Base-by-base conservation (phyloP, 345 rosid species). In the Hibiscus tridactylites region DNA sequence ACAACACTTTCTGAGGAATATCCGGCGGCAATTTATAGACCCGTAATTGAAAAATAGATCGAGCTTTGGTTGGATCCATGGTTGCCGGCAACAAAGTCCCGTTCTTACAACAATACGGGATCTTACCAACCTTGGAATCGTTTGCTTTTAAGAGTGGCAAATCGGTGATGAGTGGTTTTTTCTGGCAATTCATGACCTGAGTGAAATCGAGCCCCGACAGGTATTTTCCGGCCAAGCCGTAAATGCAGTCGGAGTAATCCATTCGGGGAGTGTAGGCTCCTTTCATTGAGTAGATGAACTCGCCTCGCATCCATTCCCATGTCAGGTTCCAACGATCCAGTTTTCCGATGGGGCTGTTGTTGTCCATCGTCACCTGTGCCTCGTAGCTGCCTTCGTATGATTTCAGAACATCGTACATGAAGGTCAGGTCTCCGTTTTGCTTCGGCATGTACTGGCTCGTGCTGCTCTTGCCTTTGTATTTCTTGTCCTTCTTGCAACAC, bases 251-350 rank as follows among this genome's bases (percentile, higher is more conserved):
- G 1, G 92, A 73, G 24, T 52, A 65, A 82, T 90, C 90, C 49
- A 59, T 83, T 59, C n/a, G 64, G 77, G 79, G 80, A 71, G 93
- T 86, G 78, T 78, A 95, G 73, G 96, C 99, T 58, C 99, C 99
- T 73, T 86, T 73, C 93, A 95, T 92, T 12, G 85, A 61, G 81
- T 75, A 56, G 70, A 92, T 90, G 81, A 95, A 90, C 83, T 95
- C 99, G 35, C 90, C 92, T 60, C 93, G 78, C 83, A 71, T 87
- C 98, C 99, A 95, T 75, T 92, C 96, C 97, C 97, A 95, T 1
- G 97, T 92, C 19, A 95, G 44, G 80, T 95, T 92, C 99, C 99
- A 95, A 61, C 83, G 88, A 73, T 95, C 98, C 15, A 95, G 90
- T 6, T 91, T 82, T 60, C 98, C 94, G 3, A 95, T 74, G 0